These are phyloP conservation scores for Phytophthora macrochlamydospora DNA, from an alignment of 352 stramenopile species.

Conservation along the genomic window DNA sequence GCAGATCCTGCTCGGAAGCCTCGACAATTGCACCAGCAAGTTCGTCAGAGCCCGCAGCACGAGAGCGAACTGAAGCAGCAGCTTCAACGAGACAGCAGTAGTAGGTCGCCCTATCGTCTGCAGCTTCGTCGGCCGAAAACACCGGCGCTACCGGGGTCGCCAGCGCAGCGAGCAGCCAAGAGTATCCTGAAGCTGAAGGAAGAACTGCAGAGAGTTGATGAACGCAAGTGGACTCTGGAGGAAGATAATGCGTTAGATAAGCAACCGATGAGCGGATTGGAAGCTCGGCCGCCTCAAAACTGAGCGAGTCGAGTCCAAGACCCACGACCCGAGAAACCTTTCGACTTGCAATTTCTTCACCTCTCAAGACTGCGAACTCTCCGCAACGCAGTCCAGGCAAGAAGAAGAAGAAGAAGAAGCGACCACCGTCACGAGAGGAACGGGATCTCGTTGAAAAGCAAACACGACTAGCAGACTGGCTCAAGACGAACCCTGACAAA, in stretches of 20 bases:
- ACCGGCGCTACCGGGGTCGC: constrained; percentile 31
- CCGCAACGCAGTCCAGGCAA: constrained; percentile 17
- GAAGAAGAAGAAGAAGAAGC: constrained; percentile 32
- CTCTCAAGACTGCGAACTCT: constrained; percentile 7
- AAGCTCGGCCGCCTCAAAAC: neutral
- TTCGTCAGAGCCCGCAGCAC: constrained; percentile 4
- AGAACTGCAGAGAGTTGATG: constrained; percentile 34
- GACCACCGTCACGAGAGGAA: constrained; percentile 18
- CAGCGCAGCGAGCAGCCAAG: constrained; percentile 54
- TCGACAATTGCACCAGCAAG: constrained; percentile 10
- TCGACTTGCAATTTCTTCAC: constrained; percentile 1
- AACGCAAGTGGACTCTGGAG: constrained; percentile 5
- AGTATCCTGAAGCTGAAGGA: constrained; percentile 60
- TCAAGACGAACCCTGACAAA: constrained; percentile 23
- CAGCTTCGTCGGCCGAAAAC: constrained; percentile 20
- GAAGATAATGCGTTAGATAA: neutral
- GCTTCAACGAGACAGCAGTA: constrained; percentile 10
- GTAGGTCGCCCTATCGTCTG: constrained; percentile 49
- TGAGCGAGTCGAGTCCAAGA: constrained; percentile 8
- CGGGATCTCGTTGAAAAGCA: constrained; percentile 23
- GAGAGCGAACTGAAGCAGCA: constrained; percentile 14
- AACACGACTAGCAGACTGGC: constrained; percentile 20
- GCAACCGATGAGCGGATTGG: constrained; percentile 5
- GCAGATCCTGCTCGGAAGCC: constrained; percentile 12
- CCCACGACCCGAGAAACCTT: neutral